These are phyloP conservation scores for Paecilomyces sp. DNA, from an alignment of 2,329 filamentous ascomycete genomes.

Conservation along the genomic window DNA sequence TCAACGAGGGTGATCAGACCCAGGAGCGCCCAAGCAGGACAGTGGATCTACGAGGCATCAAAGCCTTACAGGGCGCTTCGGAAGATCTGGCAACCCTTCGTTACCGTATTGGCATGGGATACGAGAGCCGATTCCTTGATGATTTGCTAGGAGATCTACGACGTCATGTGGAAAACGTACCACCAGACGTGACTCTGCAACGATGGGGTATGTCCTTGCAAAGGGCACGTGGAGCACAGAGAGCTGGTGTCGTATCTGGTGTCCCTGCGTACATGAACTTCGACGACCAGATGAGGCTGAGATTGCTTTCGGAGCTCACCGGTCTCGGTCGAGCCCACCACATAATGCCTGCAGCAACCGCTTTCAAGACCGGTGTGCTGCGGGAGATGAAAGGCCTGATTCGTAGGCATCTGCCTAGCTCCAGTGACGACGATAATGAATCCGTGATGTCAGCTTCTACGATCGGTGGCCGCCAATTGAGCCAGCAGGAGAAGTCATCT, in stretches of 20 bases:
- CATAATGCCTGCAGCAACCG: conserved; percentile 70
- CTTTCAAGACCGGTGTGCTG: conserved; percentile 75
- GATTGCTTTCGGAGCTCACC: conserved; percentile 63
- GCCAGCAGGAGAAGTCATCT: conserved; percentile 82
- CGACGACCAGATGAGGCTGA: conserved; percentile 61
- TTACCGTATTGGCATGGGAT: conserved; percentile 76
- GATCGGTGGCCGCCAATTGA: conserved; percentile 58
- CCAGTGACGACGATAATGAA: conserved; percentile 87
- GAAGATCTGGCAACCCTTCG: conserved; percentile 70
- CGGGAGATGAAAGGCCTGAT: conserved; percentile 84
- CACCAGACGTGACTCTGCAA: conserved; percentile 65
- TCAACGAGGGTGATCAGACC: conserved; percentile 18
- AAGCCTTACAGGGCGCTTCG: conserved; percentile 71
- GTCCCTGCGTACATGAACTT: conserved; percentile 71
- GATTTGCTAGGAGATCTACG: conserved; percentile 73
- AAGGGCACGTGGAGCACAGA: conserved; percentile 61
- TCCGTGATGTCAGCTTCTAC: conserved; percentile 84
- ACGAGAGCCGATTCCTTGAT: conserved; percentile 71
- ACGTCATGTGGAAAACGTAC: conserved; percentile 68
- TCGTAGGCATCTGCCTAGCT: conserved; percentile 77
- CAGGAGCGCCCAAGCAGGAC: conserved; percentile 27
- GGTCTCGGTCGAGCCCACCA: conserved; percentile 78
- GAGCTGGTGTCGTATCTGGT: conserved; percentile 52
- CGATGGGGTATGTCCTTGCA: conserved; percentile 76
- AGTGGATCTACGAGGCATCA: conserved; percentile 69